Evolutionary conservation across 192 early-diverging fungal genomes (phyloP).

Genomic region (Coemansia sp.): DNA sequence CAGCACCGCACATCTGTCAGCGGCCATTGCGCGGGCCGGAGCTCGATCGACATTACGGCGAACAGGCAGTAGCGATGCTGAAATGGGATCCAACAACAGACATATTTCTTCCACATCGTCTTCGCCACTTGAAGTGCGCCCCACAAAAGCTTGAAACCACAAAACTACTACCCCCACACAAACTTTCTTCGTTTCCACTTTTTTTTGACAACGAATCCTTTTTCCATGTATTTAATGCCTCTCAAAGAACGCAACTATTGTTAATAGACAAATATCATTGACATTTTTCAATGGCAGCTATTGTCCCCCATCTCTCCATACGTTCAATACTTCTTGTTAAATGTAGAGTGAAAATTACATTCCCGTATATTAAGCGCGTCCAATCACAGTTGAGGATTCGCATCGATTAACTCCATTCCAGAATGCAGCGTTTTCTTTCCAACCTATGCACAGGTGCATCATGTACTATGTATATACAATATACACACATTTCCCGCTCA

Average conservation of each 20-base stretch:
- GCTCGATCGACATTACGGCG: neutral
- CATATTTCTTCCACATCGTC: slow-evolving; percentile 4
- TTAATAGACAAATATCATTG: slow-evolving; percentile 13
- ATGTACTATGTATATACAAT: slow-evolving; percentile 10
- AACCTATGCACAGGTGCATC: slow-evolving; percentile 6
- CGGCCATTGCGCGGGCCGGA: neutral
- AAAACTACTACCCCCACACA: neutral
- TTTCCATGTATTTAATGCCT: neutral
- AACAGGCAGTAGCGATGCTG: neutral
- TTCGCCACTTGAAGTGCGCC: slow-evolving; percentile 1
- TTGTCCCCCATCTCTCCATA: neutral
- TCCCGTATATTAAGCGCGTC: neutral
- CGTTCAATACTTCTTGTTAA: neutral
- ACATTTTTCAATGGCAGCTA: slow-evolving; percentile 6
- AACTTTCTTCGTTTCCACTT: neutral
- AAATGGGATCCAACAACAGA: neutral
- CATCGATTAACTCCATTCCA: neutral
- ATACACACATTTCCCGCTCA: neutral
- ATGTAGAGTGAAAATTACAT: neutral
- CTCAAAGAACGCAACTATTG: neutral
- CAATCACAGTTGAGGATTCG: neutral
- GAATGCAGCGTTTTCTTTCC: neutral
- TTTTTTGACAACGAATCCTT: neutral
- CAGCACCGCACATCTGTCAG: neutral
- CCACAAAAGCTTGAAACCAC: slow-evolving; percentile 5